Base-by-base conservation (phyloP, 257 asterid genomes). In the Linderniella brevidens region DNA sequence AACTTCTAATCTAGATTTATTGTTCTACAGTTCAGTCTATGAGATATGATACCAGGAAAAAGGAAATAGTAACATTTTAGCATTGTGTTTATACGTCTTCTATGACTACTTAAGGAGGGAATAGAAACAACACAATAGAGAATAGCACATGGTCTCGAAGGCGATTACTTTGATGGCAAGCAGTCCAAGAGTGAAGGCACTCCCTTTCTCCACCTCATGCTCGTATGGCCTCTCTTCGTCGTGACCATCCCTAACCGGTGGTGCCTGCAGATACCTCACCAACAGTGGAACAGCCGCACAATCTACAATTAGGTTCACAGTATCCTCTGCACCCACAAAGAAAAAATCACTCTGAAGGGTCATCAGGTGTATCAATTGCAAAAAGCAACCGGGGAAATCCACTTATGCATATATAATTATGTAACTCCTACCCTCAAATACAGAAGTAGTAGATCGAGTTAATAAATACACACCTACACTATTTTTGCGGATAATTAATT, bases 131-230 rank as follows among this genome's bases (percentile, higher is more conserved):
- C 15, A 6, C 54, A 29, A 13, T 37, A 15, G 8, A 11, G 41
- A 45, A 41, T 46, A 35, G 35, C 19, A 40, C 55, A 48, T 18
- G 50, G 40, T 41, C 50, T 25, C 38, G 20, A 54, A 51, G 41
- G 41, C 51, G 63, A 43, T 60, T 85, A 90, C 99, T 70, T 85
- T 90, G 43, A 85, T 67, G 45, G 96, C 92, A 48, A 90, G 88
- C 59, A 90, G 96, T 47, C 99, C 99, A 47, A 90, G 86, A 13
- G 94, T 79, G 71, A 90, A 82, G 50, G 99, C 99, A 58, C 94
- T 77, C 64, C 99, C 96, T 68, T 85, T 90, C 74, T 85, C 99
- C 61, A 79, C 92, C 76, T 90, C 99, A 37, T 85, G 96, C 71
- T 79, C 90, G 55, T 73, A 72, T 0, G 70, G 73, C 55, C 57